Conservation (phyloP, 257 asterid genomes). For the Scutellaria baicalensis region DNA sequence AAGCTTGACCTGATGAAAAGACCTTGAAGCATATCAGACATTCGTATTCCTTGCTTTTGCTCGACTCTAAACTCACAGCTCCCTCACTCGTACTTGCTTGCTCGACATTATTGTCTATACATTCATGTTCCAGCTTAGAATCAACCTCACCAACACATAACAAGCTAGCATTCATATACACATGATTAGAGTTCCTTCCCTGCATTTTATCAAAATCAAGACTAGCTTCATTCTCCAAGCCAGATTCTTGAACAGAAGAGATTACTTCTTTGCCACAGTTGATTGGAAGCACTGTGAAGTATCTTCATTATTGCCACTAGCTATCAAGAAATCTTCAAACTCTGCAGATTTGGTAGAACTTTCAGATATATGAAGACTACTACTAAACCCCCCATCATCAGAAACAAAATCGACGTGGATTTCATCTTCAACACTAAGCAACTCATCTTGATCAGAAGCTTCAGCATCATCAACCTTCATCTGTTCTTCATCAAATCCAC, state of each 20-base stretch:
- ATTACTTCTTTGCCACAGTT: constrained; percentile 10
- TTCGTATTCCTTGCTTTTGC: constrained; percentile 24
- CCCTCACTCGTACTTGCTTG: background rate
- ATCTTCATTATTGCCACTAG: background rate
- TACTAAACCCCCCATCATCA: no score
- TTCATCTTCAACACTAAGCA: background rate
- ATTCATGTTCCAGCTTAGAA: no score
- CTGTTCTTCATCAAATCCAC: constrained; percentile 12
- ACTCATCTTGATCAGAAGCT: constrained; percentile 15
- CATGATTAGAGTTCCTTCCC: background rate
- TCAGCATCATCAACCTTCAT: constrained; percentile 12
- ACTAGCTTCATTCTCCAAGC: constrained; percentile 5
- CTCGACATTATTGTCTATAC: no score
- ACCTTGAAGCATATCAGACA: constrained; percentile 63
- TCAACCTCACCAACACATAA: no score
- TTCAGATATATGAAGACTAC: no score
- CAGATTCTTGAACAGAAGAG: constrained; percentile 5
- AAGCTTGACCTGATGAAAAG: constrained; percentile 69
- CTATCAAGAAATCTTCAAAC: background rate
- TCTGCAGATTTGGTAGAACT: background rate
- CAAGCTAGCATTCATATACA: no score
- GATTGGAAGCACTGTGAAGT: background rate
- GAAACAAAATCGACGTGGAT: constrained; percentile 3
- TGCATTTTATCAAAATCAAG: constrained; percentile 7
- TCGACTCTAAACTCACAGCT: constrained; percentile 5